phyloP scores from a whole-genome alignment of 2,329 filamentous ascomycete species.

The Ophiostoma sp. region DNA sequence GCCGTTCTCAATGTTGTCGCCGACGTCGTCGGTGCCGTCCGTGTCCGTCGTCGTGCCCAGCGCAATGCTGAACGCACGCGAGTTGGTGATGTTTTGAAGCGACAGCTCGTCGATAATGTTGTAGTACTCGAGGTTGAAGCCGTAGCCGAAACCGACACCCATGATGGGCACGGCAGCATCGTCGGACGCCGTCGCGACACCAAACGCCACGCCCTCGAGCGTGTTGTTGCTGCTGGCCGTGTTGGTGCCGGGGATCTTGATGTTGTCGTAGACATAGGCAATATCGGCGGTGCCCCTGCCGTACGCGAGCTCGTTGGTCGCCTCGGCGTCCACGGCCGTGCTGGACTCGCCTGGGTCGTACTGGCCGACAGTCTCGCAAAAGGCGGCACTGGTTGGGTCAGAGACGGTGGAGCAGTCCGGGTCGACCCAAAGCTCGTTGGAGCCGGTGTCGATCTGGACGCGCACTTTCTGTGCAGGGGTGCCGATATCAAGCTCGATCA shows the following conservation, averaged over 20 bases:
- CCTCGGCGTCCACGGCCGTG: slow-evolving; percentile 31
- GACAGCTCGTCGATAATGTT: slow-evolving; percentile 45
- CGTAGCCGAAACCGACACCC: slow-evolving; percentile 61
- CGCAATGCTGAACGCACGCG: slow-evolving; percentile 34
- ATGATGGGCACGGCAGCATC: slow-evolving; percentile 53
- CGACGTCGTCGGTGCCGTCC: slow-evolving; percentile 22
- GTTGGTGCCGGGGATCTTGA: slow-evolving; percentile 31
- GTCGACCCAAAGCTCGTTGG: slow-evolving; percentile 56
- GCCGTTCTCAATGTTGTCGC: slow-evolving; percentile 28
- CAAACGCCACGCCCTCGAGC: slow-evolving; percentile 51
- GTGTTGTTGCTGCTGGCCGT: slow-evolving; percentile 31
- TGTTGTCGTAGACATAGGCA: slow-evolving; percentile 40
- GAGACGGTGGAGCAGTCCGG: slow-evolving; percentile 47
- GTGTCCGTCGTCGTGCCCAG: slow-evolving; percentile 30
- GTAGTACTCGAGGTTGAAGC: slow-evolving; percentile 36
- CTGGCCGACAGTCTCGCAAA: slow-evolving; percentile 40
- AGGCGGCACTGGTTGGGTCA: slow-evolving; percentile 32
- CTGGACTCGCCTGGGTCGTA: slow-evolving; percentile 39
- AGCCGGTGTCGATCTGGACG: slow-evolving; percentile 51
- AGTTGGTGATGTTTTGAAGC: slow-evolving; percentile 44
- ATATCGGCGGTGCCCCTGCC: slow-evolving; percentile 43
- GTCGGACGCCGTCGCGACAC: slow-evolving; percentile 47
- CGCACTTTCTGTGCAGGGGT: slow-evolving; percentile 45
- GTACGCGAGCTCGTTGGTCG: slow-evolving; percentile 39
- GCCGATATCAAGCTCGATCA: slow-evolving; percentile 40